phyloP scores from a whole-genome alignment of 2,329 filamentous ascomycete genomes.

The Penicillium capsulatum region DNA sequence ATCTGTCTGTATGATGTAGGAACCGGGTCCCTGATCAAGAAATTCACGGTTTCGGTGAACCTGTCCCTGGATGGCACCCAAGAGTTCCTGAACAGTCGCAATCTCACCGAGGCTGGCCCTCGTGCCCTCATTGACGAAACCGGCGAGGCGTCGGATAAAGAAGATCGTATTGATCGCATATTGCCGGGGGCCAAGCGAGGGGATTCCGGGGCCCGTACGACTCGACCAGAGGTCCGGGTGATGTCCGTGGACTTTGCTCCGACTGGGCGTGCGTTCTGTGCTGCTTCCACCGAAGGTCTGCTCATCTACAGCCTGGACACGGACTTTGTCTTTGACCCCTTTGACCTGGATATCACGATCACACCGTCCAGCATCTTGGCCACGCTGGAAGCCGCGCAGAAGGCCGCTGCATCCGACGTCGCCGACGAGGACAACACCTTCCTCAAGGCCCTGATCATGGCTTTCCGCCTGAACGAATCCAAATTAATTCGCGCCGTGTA shows the following conservation, averaged over 20 bases:
- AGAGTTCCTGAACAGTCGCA: constrained; percentile 90
- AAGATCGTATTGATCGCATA: constrained; percentile 72
- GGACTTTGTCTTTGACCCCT: constrained; percentile 83
- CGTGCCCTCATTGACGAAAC: constrained; percentile 78
- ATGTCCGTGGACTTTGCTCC: constrained; percentile 82
- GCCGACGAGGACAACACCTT: constrained; percentile 68
- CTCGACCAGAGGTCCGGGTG: constrained; percentile 77
- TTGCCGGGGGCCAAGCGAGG: constrained; percentile 84
- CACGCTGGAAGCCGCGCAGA: constrained; percentile 56
- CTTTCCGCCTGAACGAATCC: constrained; percentile 87
- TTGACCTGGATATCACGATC: constrained; percentile 90
- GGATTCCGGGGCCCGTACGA: constrained; percentile 74
- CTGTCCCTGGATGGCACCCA: constrained; percentile 94
- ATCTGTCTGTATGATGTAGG: constrained; percentile 96
- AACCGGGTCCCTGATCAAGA: constrained; percentile 86
- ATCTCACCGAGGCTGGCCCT: constrained; percentile 86
- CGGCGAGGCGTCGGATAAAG: constrained; percentile 82
- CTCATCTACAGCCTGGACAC: constrained; percentile 90
- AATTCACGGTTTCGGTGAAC: constrained; percentile 93
- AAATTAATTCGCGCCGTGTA: constrained; percentile 80
- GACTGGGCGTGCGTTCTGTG: constrained; percentile 85
- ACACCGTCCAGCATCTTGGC: constrained; percentile 80
- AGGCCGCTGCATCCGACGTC: constrained; percentile 38
- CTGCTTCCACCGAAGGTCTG: constrained; percentile 88
- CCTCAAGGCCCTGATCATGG: constrained; percentile 91